These are phyloP conservation scores for Globisporangium spiculum DNA, from an alignment of 352 stramenopile genomes.

Conservation along the genomic window DNA sequence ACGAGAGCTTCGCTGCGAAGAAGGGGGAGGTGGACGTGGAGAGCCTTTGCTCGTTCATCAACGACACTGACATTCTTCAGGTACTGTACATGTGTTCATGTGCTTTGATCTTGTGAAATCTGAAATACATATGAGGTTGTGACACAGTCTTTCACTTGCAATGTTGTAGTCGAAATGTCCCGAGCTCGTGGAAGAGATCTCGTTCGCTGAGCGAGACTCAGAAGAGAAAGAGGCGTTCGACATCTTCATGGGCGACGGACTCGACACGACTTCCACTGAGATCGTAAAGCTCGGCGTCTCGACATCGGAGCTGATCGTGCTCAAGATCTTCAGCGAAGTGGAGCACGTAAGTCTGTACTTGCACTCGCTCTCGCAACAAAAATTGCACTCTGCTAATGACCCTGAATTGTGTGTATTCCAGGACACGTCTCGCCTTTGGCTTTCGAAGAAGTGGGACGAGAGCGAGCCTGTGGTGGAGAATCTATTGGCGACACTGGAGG, in stretches of 20 bases:
- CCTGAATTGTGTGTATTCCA: constrained; percentile 14
- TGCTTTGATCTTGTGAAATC: not conserved
- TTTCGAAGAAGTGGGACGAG: constrained; percentile 85
- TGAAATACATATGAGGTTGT: not conserved
- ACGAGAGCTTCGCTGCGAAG: constrained; percentile 47
- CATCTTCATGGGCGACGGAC: constrained; percentile 64
- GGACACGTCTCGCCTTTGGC: constrained; percentile 72
- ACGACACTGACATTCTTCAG: constrained; percentile 80
- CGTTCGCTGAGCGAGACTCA: constrained; percentile 65
- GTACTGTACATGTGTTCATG: constrained; percentile 17
- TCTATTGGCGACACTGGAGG: constrained; percentile 69
- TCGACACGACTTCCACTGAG: constrained; percentile 75
- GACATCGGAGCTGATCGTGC: constrained; percentile 61
- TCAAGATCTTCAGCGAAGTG: constrained; percentile 79
- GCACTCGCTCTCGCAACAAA: not conserved
- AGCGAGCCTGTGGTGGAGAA: constrained; percentile 69
- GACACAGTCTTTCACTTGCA: no score
- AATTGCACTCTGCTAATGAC: constrained; percentile 3
- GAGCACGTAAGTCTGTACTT: constrained; percentile 44
- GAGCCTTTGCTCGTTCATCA: constrained; percentile 84
- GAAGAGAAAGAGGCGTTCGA: constrained; percentile 81
- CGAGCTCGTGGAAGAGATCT: constrained; percentile 81
- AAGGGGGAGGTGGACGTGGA: constrained; percentile 59
- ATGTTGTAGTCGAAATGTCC: constrained; percentile 62
- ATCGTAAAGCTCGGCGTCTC: constrained; percentile 74